Percentiles rank a stretch among this genome's conserved stretches.
Evolutionary conservation across 306 rosid species (phyloP).

Genomic region (Rubus idaeus): DNA sequence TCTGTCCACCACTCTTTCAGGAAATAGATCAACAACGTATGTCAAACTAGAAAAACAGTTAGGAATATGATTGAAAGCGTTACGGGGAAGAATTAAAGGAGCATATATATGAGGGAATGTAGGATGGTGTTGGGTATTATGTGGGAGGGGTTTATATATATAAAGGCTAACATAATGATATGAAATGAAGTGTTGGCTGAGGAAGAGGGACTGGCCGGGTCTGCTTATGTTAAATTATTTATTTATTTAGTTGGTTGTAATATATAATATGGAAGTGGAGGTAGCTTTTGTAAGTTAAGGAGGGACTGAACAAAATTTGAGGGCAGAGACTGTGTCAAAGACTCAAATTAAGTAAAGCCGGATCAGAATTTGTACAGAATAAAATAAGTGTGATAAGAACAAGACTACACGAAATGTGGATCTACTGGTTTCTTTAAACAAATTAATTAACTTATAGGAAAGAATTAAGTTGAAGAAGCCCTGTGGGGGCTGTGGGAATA

Average conservation of each 20-base stretch:
- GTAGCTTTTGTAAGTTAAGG: background rate
- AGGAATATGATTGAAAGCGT: too few relatives aligned
- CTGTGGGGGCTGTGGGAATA: too few relatives aligned
- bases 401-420: background rate
- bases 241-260: background rate
- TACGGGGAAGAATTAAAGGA: too few relatives aligned
- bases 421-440: background rate
- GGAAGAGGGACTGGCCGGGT: background rate
- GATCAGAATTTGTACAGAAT: background rate
- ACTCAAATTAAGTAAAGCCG: background rate
- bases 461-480: background rate
- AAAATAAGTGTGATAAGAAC: background rate
- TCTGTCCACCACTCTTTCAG: background rate
- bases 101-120: background rate
- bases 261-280: background rate
- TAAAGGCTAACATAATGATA: background rate
- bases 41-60: background rate
- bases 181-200: background rate
- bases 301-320: background rate
- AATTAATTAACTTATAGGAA: background rate
- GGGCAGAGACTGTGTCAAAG: slow-evolving; percentile 14
- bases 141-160: background rate
- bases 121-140: background rate
- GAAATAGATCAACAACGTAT: background rate
- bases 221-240: background rate